These are phyloP conservation scores for Lactarius akahatsu DNA, from an alignment of 768 basidiomycete genomes.

Conservation along the genomic window DNA sequence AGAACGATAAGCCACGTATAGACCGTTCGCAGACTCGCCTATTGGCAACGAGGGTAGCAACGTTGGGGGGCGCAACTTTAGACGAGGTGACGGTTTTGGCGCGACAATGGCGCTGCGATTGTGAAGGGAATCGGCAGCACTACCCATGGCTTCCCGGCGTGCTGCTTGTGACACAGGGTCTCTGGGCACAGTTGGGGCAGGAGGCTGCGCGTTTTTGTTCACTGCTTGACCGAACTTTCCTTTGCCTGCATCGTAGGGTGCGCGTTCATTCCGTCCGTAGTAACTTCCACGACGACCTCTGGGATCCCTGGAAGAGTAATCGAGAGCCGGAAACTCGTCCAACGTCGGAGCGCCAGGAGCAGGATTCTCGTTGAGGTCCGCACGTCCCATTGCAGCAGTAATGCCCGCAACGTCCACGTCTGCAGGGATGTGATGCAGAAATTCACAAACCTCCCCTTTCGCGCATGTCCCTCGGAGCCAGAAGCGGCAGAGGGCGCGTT, in stretches of 20 bases:
- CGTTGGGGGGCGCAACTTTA: conserved; percentile 79
- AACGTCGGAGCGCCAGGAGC: conserved; percentile 39
- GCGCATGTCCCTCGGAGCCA: conserved; percentile 98
- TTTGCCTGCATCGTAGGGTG: conserved; percentile 77
- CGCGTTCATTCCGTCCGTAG: conserved; percentile 39
- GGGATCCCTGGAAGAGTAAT: conserved; percentile 39
- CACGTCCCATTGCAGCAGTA: conserved; percentile 64
- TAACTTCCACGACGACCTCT: conserved; percentile 45
- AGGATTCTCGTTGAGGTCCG: conserved; percentile 51
- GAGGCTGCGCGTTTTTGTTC: conserved; percentile 55
- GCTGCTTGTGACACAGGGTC: conserved; percentile 45
- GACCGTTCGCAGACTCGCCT: conserved; percentile 69
- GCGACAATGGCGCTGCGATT: conserved; percentile 70
- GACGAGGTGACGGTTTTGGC: conserved; percentile 77
- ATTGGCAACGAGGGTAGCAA: conserved; percentile 88
- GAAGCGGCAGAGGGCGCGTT: conserved; percentile 92
- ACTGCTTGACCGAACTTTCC: conserved; percentile 89
- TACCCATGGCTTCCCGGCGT: conserved; percentile 58
- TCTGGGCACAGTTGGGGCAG: conserved; percentile 35
- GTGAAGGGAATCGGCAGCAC: conserved; percentile 59
- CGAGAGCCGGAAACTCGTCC: conserved; percentile 75
- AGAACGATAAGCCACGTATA: conserved; percentile 89
- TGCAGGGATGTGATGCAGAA: conserved; percentile 87
- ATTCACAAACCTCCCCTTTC: conserved; percentile 95
- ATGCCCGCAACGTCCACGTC: conserved; percentile 77